These are phyloP conservation scores for Fraxinus baroniana DNA, from an alignment of 305 asterid genomes.

Conservation along the genomic window DNA sequence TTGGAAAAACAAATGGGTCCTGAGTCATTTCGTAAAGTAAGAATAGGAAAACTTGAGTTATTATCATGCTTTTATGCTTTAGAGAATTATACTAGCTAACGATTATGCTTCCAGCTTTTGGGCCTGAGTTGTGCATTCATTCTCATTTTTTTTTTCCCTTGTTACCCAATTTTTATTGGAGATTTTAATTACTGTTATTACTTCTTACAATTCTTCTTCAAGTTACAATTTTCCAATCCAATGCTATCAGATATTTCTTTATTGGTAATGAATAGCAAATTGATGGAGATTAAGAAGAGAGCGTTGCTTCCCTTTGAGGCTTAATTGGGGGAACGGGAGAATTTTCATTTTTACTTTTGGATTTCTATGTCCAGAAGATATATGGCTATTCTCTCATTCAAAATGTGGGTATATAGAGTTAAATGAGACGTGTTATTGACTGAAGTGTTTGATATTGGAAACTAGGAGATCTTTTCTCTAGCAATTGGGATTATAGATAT, in stretches of 20 bases:
- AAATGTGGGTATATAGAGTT: not conserved
- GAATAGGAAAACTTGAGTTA: slow-evolving; percentile 25
- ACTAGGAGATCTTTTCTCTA: slow-evolving; percentile 1
- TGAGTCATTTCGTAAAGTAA: slow-evolving; percentile 94
- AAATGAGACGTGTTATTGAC: not conserved
- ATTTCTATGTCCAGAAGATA: not conserved
- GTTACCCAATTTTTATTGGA: slow-evolving; percentile 10
- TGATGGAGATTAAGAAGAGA: not conserved
- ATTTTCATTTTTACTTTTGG: not conserved
- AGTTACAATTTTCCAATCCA: not conserved
- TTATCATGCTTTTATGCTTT: not conserved
- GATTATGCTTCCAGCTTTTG: slow-evolving; percentile 11
- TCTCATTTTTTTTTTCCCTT: not conserved
- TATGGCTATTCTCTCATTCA: not conserved
- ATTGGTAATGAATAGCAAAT: not conserved
- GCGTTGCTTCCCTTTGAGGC: not conserved
- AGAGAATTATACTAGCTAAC: slow-evolving; percentile 11
- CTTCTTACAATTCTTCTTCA: not conserved
- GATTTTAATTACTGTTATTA: slow-evolving; percentile 12
- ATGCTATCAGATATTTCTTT: not conserved
- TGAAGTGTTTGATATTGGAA: not conserved
- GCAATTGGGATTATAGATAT: not conserved
- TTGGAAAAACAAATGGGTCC: slow-evolving; percentile 99
- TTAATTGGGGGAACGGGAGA: not conserved
- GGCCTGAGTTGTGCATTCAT: not conserved